These are phyloP conservation scores for Yarrowia sp. DNA, from an alignment of 805 yeast species.

Conservation along the genomic window DNA sequence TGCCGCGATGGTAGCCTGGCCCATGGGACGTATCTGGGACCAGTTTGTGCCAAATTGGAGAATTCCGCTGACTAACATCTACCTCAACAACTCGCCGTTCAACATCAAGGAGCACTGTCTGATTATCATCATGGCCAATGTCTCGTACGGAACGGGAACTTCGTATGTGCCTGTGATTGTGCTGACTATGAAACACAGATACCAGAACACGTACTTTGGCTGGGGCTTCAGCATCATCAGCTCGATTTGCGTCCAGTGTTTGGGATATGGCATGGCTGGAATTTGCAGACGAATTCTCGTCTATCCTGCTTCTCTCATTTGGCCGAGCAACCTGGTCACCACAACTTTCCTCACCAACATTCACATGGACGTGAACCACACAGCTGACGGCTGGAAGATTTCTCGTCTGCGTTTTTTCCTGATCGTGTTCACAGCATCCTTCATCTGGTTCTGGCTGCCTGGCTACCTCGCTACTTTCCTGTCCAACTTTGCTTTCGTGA, in stretches of 20 bases:
- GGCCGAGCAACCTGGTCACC: conserved; percentile 68
- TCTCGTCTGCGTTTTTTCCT: conserved; percentile 52
- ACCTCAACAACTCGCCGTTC: conserved; percentile 60
- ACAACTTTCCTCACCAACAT: conserved; percentile 56
- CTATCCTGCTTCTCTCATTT: conserved; percentile 62
- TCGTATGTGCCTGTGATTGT: conserved; percentile 60
- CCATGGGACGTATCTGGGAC: conserved; percentile 56
- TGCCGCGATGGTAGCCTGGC: conserved; percentile 62
- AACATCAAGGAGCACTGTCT: conserved; percentile 63
- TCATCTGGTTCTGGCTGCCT: conserved; percentile 60
- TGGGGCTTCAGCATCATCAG: conserved; percentile 57
- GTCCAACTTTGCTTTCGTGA: conserved; percentile 56
- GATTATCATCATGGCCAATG: conserved; percentile 53
- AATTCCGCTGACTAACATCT: conserved; percentile 35
- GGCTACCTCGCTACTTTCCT: conserved; percentile 58
- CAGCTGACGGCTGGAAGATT: conserved; percentile 61
- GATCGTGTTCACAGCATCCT: conserved; percentile 43
- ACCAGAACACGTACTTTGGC: conserved; percentile 44
- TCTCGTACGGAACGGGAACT: conserved; percentile 45
- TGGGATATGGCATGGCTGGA: conserved; percentile 71
- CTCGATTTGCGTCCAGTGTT: conserved; percentile 55
- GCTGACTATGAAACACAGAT: conserved; percentile 51
- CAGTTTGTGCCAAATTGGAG: conserved; percentile 39
- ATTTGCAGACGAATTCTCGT: conserved; percentile 57
- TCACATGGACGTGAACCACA: conserved; percentile 49